A percentile compares a stretch with the other conserved stretches of the same genome.
Conservation (phyloP, 192 early-diverging fungal genomes). For the Backusella sp. region DNA sequence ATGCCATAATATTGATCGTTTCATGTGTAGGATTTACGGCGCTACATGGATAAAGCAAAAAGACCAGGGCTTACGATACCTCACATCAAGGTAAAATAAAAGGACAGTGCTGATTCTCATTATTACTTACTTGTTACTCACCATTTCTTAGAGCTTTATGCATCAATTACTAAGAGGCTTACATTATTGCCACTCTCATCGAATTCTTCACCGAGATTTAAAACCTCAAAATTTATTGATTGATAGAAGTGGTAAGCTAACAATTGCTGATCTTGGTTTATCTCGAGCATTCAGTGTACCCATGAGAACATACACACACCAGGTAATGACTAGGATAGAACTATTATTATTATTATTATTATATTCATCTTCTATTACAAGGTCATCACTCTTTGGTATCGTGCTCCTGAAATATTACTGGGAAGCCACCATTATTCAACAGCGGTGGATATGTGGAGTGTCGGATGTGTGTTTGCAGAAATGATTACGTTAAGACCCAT, state of each 20-base stretch:
- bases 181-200: conserved; percentile 84
- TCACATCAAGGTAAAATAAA: conserved; percentile 27
- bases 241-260: conserved; percentile 81
- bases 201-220: conserved; percentile 95
- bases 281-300: conserved; percentile 92
- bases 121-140: neutral
- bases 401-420: conserved; percentile 94
- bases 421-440: conserved; percentile 89
- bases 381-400: conserved; percentile 94
- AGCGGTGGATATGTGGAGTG: conserved; percentile 96
- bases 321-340: conserved; percentile 45
- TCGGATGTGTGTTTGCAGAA: conserved; percentile 98
- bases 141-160: conserved; percentile 75
- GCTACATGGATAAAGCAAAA: conserved; percentile 34
- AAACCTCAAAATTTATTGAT: conserved; percentile 99
- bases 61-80: conserved; percentile 22
- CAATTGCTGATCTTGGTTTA: conserved; percentile 96
- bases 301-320: conserved; percentile 91
- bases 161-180: conserved; percentile 87
- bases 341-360: neutral
- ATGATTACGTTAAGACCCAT: conserved; percentile 77
- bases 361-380: conserved; percentile 10
- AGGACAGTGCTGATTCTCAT: neutral
- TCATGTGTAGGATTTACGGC: conserved; percentile 29
- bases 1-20: neutral